These are phyloP conservation scores for Suillus decipiens DNA, from an alignment of 768 basidiomycete genomes.

Conservation along the genomic window DNA sequence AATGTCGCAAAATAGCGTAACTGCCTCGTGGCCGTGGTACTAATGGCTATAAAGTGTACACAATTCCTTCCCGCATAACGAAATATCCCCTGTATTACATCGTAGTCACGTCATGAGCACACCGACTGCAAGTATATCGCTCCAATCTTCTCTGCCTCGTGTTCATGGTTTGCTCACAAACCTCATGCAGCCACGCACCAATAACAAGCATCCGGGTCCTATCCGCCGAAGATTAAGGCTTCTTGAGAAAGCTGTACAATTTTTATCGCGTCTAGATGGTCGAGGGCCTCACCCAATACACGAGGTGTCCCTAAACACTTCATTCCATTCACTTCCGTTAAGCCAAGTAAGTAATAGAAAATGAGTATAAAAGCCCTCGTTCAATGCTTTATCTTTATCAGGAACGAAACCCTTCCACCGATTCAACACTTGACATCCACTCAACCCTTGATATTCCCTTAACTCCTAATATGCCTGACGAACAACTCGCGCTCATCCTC, in stretches of 20 bases:
- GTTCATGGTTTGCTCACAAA: background rate
- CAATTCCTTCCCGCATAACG: background rate
- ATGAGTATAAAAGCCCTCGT: slow-evolving; percentile 29
- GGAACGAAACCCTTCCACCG: slow-evolving; percentile 15
- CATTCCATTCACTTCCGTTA: slow-evolving; percentile 4
- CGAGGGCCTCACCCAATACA: slow-evolving; percentile 20
- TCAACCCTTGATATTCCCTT: background rate
- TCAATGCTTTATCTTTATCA: slow-evolving; percentile 22
- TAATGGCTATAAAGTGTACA: slow-evolving; percentile 1
- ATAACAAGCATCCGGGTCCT: background rate
- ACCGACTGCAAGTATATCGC: slow-evolving; percentile 2
- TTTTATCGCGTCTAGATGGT: slow-evolving; percentile 9
- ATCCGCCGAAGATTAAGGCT: slow-evolving; percentile 3
- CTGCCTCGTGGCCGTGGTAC: slow-evolving; percentile 1
- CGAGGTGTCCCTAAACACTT: slow-evolving; percentile 21
- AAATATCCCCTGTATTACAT: background rate
- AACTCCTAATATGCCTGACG: slow-evolving; percentile 22
- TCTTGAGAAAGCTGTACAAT: slow-evolving; percentile 3
- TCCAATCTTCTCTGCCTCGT: slow-evolving; percentile 4
- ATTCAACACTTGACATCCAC: slow-evolving; percentile 7
- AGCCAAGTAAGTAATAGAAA: slow-evolving; percentile 28
- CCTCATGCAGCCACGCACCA: background rate
- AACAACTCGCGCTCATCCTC: slow-evolving; percentile 32
- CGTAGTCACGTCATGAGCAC: slow-evolving; percentile 2
- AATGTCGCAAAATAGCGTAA: slow-evolving; percentile 4